Conservation (phyloP, 2,329 filamentous ascomycete species). For the Apiospora arundinis region DNA sequence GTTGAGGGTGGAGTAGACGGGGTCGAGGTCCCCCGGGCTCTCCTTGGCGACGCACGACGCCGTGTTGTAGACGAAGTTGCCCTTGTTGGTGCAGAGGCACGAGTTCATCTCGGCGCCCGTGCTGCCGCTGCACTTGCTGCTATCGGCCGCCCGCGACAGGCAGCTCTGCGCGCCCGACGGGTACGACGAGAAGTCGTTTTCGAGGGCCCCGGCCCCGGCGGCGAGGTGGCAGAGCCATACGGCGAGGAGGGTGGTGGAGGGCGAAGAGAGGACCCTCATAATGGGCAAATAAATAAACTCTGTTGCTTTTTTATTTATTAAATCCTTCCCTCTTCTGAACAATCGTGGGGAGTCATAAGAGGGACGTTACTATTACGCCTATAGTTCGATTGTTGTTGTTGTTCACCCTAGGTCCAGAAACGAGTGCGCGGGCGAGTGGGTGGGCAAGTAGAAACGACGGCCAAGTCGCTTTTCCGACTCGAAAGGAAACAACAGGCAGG, state of each 20-base stretch:
- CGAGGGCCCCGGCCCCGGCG: conserved; percentile 33
- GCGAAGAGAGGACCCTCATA: not conserved
- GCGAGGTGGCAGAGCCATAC: conserved; percentile 36
- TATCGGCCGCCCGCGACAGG: conserved; percentile 47
- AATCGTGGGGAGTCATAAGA: not conserved
- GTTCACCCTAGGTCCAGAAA: not conserved
- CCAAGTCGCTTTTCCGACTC: too few species aligned
- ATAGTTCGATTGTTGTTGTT: too few species aligned
- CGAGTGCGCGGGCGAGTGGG: not conserved
- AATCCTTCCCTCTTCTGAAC: not conserved
- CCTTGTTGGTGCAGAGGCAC: conserved; percentile 57
- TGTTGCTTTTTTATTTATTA: too few species aligned
- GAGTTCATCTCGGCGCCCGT: conserved; percentile 50
- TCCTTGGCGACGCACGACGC: conserved; percentile 52
- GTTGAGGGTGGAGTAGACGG: conserved; percentile 52
- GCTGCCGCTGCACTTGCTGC: conserved; percentile 48
- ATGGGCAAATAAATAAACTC: too few species aligned
- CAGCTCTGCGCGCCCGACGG: conserved; percentile 50
- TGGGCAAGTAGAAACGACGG: not conserved
- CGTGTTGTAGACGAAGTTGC: conserved; percentile 54
- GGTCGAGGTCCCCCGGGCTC: conserved; percentile 44
- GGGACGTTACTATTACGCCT: not conserved
- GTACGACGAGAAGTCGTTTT: conserved; percentile 52
- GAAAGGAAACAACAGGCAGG: not conserved
- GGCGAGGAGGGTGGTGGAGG: conserved; percentile 27